These are phyloP conservation scores for Pseudopediastrum boryanum DNA, from an alignment of 139 green algal species.

Conservation along the genomic window DNA sequence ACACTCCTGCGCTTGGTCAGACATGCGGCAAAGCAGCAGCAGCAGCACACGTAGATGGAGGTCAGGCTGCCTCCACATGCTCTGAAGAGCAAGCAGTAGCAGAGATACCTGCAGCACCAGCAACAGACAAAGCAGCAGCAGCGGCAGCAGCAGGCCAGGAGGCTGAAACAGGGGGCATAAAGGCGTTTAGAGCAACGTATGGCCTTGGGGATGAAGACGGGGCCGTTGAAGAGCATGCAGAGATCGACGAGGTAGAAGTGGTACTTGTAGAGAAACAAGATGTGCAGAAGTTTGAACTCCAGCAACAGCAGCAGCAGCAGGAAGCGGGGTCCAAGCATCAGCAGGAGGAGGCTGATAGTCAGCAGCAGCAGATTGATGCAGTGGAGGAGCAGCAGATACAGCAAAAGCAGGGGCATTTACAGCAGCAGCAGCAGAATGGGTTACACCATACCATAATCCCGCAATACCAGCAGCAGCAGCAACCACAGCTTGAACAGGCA, in stretches of 20 bases:
- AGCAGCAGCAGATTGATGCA: neutral
- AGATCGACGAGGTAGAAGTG: too few species aligned
- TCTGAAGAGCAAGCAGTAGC: neutral
- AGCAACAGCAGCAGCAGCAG: conserved; percentile 12
- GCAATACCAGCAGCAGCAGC: neutral
- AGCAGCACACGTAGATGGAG: neutral
- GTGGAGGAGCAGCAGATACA: neutral
- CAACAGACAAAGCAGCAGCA: neutral
- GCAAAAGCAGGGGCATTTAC: neutral
- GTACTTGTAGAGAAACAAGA: too few species aligned
- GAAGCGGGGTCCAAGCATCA: neutral
- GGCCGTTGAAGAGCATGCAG: too few species aligned
- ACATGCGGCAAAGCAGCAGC: neutral
- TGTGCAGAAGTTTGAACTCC: neutral
- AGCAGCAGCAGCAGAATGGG: neutral
- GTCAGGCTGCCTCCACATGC: neutral
- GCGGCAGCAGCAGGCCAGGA: neutral
- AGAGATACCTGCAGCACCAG: neutral
- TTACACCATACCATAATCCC: neutral
- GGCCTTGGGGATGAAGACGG: too few species aligned
- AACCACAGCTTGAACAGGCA: too few species aligned
- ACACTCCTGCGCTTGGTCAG: neutral
- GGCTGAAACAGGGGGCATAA: too few species aligned
- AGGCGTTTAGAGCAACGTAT: too few species aligned
- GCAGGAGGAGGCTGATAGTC: conserved; percentile 12